Evolutionary conservation across 495 filamentous ascomycete species (phyloP), one percentile per base, ranked within the genome.

Genomic region (Baudoinia panamericana): DNA sequence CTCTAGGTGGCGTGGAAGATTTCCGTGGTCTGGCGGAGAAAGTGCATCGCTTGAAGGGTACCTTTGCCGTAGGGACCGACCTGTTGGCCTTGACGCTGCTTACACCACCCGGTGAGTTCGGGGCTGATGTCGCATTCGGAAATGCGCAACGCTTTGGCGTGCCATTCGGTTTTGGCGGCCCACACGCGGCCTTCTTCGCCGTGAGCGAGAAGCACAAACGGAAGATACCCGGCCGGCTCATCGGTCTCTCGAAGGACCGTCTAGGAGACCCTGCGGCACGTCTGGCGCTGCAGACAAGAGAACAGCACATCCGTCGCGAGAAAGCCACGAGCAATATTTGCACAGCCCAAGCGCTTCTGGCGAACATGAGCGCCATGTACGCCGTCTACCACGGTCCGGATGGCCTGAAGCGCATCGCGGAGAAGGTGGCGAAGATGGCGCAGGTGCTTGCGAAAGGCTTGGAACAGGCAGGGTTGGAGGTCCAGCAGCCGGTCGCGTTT

Each of bases 251-350:
- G 27, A 93, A 92, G 61, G 90, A 97, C 54, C 70, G 90, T 39
- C 64, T 87, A 6, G 90, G 90, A 6, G 73, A 82, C 46, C 74
- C 70, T 11, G 90, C 90, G n/a, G 76, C 90, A 49, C 67, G 90
- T 55, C 64, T 97, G 54, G 82, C 90, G 17, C 63, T 97, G 30
- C 90, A 97, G 63, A 97, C 90, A 10, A 68, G 90, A 55, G 90
- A 97, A 63, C 90, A 97, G 61, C 90, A 97, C 56, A 97, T 97
- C 59, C 72, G 90, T 51, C 73, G 90, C 53, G 90, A 97, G 61
- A 97, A 97, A 71, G 90, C 90, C 1, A 97, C 90, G 5, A 94
- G 86, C 67, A 97, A 97, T 60, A 93, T 97, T 43, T 97, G 90
- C 63, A 97, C 90, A 16, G 90, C 90, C 5, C 90, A 97, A 58